Conservation (phyloP, 129 eudicot species). For the Centrapalus pauciflorus region DNA sequence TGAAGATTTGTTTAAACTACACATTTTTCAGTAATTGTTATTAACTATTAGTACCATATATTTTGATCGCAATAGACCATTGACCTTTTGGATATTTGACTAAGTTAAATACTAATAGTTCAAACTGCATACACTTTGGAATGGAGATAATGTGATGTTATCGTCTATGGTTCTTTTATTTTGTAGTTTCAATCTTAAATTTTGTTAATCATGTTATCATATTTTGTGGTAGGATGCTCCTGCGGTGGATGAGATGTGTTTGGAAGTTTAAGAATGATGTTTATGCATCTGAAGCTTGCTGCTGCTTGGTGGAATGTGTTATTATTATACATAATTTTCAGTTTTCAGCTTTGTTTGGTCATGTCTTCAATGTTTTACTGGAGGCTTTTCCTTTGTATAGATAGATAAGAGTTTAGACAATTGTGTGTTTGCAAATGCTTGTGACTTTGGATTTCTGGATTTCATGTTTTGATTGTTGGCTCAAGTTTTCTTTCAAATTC, state of each 20-base stretch:
- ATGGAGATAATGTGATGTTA: too few relatives aligned
- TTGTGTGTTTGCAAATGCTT: conserved; percentile 43
- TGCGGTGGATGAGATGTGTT: conserved; percentile 35
- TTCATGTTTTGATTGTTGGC: not conserved
- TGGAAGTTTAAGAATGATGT: conserved; percentile 30
- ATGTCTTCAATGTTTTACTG: conserved; percentile 47
- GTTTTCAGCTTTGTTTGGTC: conserved; percentile 32
- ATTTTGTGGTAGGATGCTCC: conserved; percentile 44
- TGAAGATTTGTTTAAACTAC: too few relatives aligned
- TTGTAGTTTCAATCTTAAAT: too few relatives aligned
- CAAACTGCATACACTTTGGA: too few relatives aligned
- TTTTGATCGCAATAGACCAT: too few relatives aligned
- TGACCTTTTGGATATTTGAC: too few relatives aligned
- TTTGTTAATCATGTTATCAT: too few relatives aligned
- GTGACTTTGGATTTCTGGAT: conserved; percentile 12
- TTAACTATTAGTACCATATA: too few relatives aligned
- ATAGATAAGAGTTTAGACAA: conserved; percentile 23
- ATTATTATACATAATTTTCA: not conserved
- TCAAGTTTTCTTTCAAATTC: too few relatives aligned
- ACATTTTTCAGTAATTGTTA: too few relatives aligned
- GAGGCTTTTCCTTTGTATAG: conserved; percentile 59
- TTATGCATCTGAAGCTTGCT: conserved; percentile 19
- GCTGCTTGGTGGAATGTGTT: conserved; percentile 3
- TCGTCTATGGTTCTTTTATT: too few relatives aligned
- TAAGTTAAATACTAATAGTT: too few relatives aligned